Evolutionary conservation across 148 eudicot species (phyloP).

Genomic region (Dysphania ambrosioides): DNA sequence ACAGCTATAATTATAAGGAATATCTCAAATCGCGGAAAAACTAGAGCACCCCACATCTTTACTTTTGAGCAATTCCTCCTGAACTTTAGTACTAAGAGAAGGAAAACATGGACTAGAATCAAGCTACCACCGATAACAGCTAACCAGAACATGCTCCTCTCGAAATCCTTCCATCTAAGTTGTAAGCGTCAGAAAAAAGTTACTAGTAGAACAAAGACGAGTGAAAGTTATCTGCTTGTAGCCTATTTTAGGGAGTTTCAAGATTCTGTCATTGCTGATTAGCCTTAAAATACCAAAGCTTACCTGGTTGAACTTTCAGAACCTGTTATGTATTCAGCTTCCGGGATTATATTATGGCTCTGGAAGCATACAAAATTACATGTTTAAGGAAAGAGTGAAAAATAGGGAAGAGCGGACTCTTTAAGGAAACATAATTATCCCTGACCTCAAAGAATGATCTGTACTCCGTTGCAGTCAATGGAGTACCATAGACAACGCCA

Average conservation of each 20-base stretch:
- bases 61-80: slow-evolving; percentile 41
- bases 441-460: slow-evolving; percentile 67
- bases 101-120: slow-evolving; percentile 49
- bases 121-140: slow-evolving; percentile 65
- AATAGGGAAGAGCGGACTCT: slow-evolving; percentile 1
- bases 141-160: slow-evolving; percentile 85
- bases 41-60: slow-evolving; percentile 58
- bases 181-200: neutral
- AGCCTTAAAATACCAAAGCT: slow-evolving; percentile 17
- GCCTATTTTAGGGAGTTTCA: neutral
- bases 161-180: slow-evolving; percentile 80
- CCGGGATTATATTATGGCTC: slow-evolving; percentile 57
- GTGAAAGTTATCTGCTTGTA: neutral
- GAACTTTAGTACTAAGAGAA: slow-evolving; percentile 48
- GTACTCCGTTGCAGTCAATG: slow-evolving; percentile 77
- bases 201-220: neutral
- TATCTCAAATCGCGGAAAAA: slow-evolving; percentile 84
- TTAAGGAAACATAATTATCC: neutral
- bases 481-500: slow-evolving; percentile 57
- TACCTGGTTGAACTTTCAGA: slow-evolving; percentile 60
- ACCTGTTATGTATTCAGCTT: slow-evolving; percentile 56
- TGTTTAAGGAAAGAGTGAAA: neutral
- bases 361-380: slow-evolving; percentile 27
- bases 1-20: slow-evolving; percentile 69
- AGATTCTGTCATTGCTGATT: neutral